Percentiles rank a stretch among this genome's conserved stretches.
These are phyloP conservation scores for Penicillium digitatum DNA, from an alignment of 2,329 filamentous ascomycete genomes.

Conservation along the genomic window DNA sequence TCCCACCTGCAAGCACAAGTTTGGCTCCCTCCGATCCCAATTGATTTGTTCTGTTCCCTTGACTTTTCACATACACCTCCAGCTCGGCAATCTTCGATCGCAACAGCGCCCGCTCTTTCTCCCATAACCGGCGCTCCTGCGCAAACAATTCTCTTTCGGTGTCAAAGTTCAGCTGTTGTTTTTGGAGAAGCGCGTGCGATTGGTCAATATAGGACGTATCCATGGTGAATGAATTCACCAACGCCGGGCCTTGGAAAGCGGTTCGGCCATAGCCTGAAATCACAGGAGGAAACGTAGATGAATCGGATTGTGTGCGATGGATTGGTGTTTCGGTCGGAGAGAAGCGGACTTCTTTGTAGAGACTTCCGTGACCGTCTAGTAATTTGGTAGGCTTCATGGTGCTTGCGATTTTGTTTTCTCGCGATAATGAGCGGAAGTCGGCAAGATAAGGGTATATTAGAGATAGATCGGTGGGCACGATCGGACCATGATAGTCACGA, in stretches of 20 bases:
- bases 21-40: conserved; percentile 11
- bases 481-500: neutral
- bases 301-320: conserved; percentile 40
- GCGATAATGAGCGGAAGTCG: neutral
- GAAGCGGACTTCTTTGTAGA: conserved; percentile 43
- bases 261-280: conserved; percentile 24
- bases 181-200: conserved; percentile 39
- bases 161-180: conserved; percentile 39
- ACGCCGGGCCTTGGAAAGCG: conserved; percentile 15
- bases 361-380: conserved; percentile 33
- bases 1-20: conserved; percentile 8
- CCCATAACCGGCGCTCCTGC: conserved; percentile 44
- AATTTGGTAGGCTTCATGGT: conserved; percentile 29
- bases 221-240: conserved; percentile 24
- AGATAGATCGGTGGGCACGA: neutral
- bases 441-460: conserved; percentile 4
- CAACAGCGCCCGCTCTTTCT: conserved; percentile 42
- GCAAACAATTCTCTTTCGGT: conserved; percentile 41
- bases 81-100: conserved; percentile 42
- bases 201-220: conserved; percentile 41
- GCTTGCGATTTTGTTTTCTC: neutral
- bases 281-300: conserved; percentile 34
- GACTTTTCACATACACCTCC: conserved; percentile 32
- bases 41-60: conserved; percentile 3
- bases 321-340: conserved; percentile 37